phyloP scores from a whole-genome alignment of 1,284 basidiomycete species.

The Athelia psychrophila region DNA sequence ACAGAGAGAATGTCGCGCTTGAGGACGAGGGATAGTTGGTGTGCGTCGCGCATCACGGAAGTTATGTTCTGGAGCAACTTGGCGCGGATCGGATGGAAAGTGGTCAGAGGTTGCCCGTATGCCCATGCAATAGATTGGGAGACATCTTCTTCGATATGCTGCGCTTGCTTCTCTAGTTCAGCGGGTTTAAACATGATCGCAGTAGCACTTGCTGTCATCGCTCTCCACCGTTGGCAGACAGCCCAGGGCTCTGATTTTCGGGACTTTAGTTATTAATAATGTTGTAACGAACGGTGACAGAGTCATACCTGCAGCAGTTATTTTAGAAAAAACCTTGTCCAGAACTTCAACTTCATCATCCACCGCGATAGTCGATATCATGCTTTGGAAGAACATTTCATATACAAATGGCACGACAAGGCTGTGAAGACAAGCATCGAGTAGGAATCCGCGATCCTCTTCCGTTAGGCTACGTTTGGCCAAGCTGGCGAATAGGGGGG shows the following conservation, averaged over 20 bases:
- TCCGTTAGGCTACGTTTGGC: not conserved
- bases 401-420: not conserved
- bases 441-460: not conserved
- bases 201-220: not conserved
- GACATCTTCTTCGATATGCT: not conserved
- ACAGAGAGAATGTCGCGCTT: constrained; percentile 2
- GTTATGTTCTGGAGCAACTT: not conserved
- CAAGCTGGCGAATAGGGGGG: not conserved
- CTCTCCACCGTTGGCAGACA: not conserved
- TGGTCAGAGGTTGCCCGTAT: not conserved
- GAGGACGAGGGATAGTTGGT: not conserved
- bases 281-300: too few relatives aligned
- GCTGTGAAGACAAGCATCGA: not conserved
- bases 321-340: not conserved
- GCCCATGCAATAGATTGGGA: not conserved
- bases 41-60: not conserved
- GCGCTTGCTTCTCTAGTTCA: not conserved
- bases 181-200: not conserved
- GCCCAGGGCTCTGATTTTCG: not conserved
- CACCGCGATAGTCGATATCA: not conserved
- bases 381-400: not conserved
- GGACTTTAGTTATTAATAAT: too few relatives aligned
- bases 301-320: not conserved
- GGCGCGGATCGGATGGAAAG: not conserved
- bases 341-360: not conserved